These are phyloP conservation scores for Acidomyces sp. DNA, from an alignment of 495 filamentous ascomycete species.

Conservation along the genomic window DNA sequence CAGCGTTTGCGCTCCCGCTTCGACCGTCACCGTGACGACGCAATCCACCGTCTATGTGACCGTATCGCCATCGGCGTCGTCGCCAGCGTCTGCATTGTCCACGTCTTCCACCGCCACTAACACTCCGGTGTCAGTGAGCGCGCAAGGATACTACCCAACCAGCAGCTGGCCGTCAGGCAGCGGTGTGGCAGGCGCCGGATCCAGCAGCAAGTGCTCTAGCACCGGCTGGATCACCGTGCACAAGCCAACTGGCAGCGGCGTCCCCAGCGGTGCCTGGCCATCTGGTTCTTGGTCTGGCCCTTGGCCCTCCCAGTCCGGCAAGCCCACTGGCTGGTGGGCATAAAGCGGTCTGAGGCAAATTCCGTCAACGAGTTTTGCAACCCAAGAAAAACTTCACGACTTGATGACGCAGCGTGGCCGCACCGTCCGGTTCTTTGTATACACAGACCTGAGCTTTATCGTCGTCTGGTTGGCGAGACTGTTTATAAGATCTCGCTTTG, in stretches of 20 bases:
- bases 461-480: not conserved
- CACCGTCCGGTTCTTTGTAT: not conserved
- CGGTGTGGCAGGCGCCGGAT: constrained; percentile 3
- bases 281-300: too few species aligned
- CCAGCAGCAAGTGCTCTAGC: constrained; percentile 4
- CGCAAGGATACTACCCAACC: constrained; percentile 11
- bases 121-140: constrained; percentile 6
- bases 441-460: not conserved
- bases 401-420: constrained; percentile 5
- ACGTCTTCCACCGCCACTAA: constrained; percentile 6
- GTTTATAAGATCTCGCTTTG: not conserved
- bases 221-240: constrained; percentile 15
- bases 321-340: not conserved
- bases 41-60: constrained; percentile 13
- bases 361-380: not conserved
- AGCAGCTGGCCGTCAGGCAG: not conserved
- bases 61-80: not conserved
- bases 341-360: not conserved
- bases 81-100: not conserved
- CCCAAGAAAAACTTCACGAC: constrained; percentile 2
- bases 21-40: constrained; percentile 14
- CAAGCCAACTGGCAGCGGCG: constrained; percentile 6
- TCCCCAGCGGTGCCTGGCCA: not conserved
- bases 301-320: too few species aligned
- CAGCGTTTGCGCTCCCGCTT: constrained; percentile 2